Percentiles rank a stretch among this genome's conserved stretches.
Conservation (phyloP, 2,329 filamentous ascomycete species). For the Basipetospora chlamydospora region DNA sequence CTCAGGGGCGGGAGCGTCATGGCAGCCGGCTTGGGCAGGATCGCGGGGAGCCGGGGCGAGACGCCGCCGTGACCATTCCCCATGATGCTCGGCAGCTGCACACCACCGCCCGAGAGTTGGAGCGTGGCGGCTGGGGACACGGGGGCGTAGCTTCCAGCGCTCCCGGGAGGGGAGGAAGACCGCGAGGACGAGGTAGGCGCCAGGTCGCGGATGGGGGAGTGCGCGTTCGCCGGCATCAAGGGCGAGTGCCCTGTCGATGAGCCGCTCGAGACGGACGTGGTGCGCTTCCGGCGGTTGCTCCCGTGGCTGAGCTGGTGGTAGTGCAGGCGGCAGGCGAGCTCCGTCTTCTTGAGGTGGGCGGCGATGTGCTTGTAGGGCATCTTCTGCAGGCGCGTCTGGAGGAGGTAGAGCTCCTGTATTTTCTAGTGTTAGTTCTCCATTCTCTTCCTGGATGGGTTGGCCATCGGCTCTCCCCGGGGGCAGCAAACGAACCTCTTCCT, state of each 20-base stretch:
- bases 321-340: constrained; percentile 74
- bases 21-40: constrained; percentile 50
- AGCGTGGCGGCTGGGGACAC: constrained; percentile 27
- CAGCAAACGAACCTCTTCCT: constrained; percentile 54
- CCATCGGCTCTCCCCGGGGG: background rate
- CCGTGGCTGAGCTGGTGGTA: constrained; percentile 77
- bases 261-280: constrained; percentile 52
- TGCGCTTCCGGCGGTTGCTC: constrained; percentile 65
- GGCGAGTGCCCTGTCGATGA: constrained; percentile 43
- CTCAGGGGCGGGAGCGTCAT: constrained; percentile 28
- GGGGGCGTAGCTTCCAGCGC: constrained; percentile 28
- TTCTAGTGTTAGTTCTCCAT: background rate
- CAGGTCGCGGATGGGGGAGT: constrained; percentile 37
- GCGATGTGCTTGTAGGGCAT: constrained; percentile 89
- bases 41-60: constrained; percentile 40
- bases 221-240: constrained; percentile 28
- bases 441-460: too few relatives aligned
- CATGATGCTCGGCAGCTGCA: constrained; percentile 41
- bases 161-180: constrained; percentile 32
- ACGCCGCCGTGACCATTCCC: constrained; percentile 20
- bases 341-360: constrained; percentile 72
- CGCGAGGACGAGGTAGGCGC: constrained; percentile 23
- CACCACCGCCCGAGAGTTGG: constrained; percentile 16
- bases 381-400: constrained; percentile 72
- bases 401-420: constrained; percentile 61